Conservation (phyloP, 768 basidiomycete species). For the Leccinellum rugosiceps region DNA sequence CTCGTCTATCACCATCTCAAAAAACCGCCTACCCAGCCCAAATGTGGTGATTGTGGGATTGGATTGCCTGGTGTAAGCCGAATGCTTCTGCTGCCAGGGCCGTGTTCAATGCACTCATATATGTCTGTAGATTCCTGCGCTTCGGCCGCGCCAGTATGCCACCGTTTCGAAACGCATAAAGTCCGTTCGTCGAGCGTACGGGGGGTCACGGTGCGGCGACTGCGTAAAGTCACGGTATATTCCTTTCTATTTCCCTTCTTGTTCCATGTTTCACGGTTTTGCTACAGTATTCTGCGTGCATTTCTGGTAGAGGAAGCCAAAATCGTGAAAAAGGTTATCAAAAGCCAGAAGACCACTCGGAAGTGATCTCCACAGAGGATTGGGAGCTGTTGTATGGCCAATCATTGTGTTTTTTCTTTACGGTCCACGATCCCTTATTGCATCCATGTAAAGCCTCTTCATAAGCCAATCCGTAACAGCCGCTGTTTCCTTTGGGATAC, state of each 20-base stretch:
- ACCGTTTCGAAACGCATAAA: conserved; percentile 96
- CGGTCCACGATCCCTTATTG: conserved; percentile 12
- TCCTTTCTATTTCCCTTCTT: background rate
- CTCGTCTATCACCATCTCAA: conserved; percentile 98
- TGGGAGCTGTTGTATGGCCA: conserved; percentile 10
- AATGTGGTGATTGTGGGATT: conserved; percentile 98
- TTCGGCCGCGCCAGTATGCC: conserved; percentile 94
- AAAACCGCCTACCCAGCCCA: conserved; percentile 87
- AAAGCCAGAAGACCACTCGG: conserved; percentile 51
- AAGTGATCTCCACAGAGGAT: conserved; percentile 19
- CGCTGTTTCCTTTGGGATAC: background rate
- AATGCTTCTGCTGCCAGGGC: background rate
- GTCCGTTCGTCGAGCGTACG: conserved; percentile 94
- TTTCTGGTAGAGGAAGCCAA: conserved; percentile 99
- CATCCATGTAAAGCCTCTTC: conserved; percentile 22
- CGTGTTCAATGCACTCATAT: background rate
- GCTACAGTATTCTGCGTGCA: conserved; percentile 84
- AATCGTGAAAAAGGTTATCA: conserved; percentile 99
- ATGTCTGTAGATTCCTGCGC: conserved; percentile 73
- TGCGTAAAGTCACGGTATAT: conserved; percentile 93
- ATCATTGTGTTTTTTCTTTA: conserved; percentile 8
- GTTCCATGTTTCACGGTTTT: background rate
- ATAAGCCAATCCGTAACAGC: conserved; percentile 9
- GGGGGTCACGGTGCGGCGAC: conserved; percentile 93
- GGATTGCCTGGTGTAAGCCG: conserved; percentile 90